These are phyloP conservation scores for Trypanosoma rangeli DNA, from an alignment of 208 protist species.

Conservation along the genomic window DNA sequence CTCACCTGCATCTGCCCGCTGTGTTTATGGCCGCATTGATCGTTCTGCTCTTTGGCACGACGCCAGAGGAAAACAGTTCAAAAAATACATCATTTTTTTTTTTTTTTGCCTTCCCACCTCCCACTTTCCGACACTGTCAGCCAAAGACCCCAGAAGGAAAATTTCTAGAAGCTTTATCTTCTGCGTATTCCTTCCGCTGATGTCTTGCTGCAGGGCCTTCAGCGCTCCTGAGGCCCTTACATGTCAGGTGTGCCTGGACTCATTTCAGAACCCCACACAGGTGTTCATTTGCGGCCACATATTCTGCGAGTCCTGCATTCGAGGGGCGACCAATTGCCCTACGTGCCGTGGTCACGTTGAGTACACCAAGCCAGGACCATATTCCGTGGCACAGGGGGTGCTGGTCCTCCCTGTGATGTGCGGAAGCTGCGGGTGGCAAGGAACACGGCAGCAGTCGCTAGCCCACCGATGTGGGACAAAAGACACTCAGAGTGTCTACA, in stretches of 20 bases:
- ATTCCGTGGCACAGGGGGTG: slow-evolving; percentile 34
- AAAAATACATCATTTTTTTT: not conserved
- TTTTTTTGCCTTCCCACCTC: not conserved
- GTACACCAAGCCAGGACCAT: slow-evolving; percentile 30
- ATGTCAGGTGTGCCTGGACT: slow-evolving; percentile 75
- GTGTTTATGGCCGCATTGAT: not conserved
- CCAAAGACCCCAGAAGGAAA: not conserved
- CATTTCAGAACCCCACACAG: slow-evolving; percentile 63
- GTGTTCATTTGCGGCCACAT: slow-evolving; percentile 71
- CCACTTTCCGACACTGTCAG: not conserved
- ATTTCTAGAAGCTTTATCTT: not conserved
- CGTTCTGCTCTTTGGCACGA: not conserved
- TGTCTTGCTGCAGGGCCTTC: slow-evolving; percentile 48
- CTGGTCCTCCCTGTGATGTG: slow-evolving; percentile 58
- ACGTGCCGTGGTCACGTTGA: slow-evolving; percentile 42
- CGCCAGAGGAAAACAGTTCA: not conserved
- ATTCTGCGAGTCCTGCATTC: slow-evolving; percentile 64
- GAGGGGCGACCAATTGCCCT: slow-evolving; percentile 36
- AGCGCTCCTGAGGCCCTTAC: slow-evolving; percentile 42
- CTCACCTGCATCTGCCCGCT: not conserved
- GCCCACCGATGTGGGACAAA: slow-evolving; percentile 51
- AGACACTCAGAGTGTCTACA: slow-evolving; percentile 52
- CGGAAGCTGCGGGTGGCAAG: slow-evolving; percentile 72
- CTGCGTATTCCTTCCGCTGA: not conserved
- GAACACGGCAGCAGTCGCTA: slow-evolving; percentile 46